Base-by-base conservation (phyloP, 179 eudicot genomes). In the Actinidia polygama region DNA sequence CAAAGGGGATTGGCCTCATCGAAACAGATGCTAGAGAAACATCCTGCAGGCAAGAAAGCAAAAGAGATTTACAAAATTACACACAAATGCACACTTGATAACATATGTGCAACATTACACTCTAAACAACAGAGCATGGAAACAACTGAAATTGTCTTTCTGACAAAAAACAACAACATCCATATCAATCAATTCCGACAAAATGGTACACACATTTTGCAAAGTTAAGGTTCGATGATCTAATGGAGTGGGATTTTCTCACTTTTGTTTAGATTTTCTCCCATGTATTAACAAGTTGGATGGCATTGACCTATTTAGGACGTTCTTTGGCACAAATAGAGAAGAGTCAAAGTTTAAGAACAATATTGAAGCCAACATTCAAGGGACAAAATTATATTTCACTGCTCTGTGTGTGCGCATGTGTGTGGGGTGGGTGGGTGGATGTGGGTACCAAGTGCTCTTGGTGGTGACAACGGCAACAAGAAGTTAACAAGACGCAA, bases 1-100 rank as follows among this genome's bases (percentile, higher is more conserved):
- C 86, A 81, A 94, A 94, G 58, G 99, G 99, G 78, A 94, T 87
- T 53, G 94, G 92, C 89, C 98, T 92, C 98, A 95, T 95, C 16
- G 98, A 95, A 26, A 95, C 98, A 0, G 93, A 93, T 83, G 99
- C 99, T 75, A 94, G 83, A 49, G 98, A 98, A 78, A 95, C 85
- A 72, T 95, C 99, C 99, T 95, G 71, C 57, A 78, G 18, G 18
- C 21, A 63, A 81, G 16, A 73, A 24, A 18, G 30, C 26, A 84
- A 49, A 69, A 81, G 40, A 16, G 19, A 67, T 70, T 62, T 82
- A 73, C 50, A 58, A 46, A 63, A 73, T n/a, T 54, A 30, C 4
- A 40, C 5, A 54, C 61, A 69, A 21, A 24, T 73, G 26, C 44
- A 21, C 11, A 73, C 36, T 30, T 12, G 47, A 19, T 12, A n/a